These are phyloP conservation scores for Ogataea methylovora DNA, from an alignment of 805 yeast species.

Conservation along the genomic window DNA sequence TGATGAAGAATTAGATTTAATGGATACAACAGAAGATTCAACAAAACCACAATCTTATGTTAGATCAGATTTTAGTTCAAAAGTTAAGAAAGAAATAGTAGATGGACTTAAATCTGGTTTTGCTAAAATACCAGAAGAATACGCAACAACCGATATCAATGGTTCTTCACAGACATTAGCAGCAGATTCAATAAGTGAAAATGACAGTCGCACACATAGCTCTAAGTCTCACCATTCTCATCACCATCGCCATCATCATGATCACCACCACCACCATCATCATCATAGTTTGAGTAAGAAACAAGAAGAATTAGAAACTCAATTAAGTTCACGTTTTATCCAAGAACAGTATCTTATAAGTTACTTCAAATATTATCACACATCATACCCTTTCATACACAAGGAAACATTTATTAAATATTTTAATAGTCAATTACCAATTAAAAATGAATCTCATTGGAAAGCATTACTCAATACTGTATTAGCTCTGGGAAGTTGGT, in stretches of 20 bases:
- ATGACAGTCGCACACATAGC: no score
- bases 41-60: not conserved
- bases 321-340: conserved; percentile 11
- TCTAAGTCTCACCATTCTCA: not conserved
- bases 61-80: conserved; percentile 8
- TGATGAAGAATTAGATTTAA: conserved; percentile 12
- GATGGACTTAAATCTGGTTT: conserved; percentile 15
- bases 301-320: conserved; percentile 3
- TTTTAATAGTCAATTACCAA: conserved; percentile 32
- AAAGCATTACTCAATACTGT: conserved; percentile 48
- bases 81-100: conserved; percentile 12
- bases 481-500: conserved; percentile 65
- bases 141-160: no score
- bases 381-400: conserved; percentile 54
- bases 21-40: not conserved
- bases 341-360: conserved; percentile 29
- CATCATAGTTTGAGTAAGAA: conserved; percentile 1
- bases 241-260: conserved; percentile 3
- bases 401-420: conserved; percentile 45
- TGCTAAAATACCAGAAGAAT: conserved; percentile 6
- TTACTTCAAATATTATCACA: conserved; percentile 53
- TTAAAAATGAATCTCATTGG: conserved; percentile 41
- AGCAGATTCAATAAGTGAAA: no score
- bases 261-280: conserved; percentile 7
- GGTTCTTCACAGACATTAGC: no score